Evolutionary conservation across 1,139 yeast species (phyloP).

Genomic region (Geotrichum europaeum): DNA sequence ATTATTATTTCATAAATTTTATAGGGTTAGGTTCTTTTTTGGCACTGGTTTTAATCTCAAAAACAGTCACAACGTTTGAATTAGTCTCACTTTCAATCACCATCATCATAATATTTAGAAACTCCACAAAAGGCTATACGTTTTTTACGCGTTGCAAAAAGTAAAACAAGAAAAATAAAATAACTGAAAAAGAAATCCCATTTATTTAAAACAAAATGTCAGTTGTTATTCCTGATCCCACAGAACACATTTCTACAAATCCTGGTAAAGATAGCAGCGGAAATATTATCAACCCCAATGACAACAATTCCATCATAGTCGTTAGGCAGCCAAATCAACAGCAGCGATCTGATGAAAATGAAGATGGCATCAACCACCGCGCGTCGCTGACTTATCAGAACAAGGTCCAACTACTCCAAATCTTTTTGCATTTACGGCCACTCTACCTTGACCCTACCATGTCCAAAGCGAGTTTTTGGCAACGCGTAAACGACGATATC

Average conservation of each 20-base stretch:
- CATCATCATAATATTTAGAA: not conserved
- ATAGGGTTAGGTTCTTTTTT: too few relatives aligned
- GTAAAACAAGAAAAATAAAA: not conserved
- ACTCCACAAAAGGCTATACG: too few relatives aligned
- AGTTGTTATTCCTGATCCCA: not conserved
- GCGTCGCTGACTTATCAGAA: constrained; percentile 11
- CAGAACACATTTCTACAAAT: not conserved
- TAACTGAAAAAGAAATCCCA: not conserved
- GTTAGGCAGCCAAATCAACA: not conserved
- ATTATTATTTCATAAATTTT: too few relatives aligned
- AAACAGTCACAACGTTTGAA: not conserved
- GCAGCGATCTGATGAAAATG: not conserved
- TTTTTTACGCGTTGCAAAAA: too few relatives aligned
- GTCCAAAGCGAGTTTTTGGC: constrained; percentile 12
- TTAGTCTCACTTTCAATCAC: not conserved
- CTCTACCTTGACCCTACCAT: constrained; percentile 13
- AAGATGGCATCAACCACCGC: constrained; percentile 3
- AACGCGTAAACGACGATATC: constrained; percentile 9
- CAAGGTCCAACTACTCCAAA: constrained; percentile 6
- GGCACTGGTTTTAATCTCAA: not conserved
- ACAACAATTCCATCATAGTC: not conserved
- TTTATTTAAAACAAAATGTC: not conserved
- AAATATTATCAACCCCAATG: not conserved
- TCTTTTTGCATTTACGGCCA: constrained; percentile 6
- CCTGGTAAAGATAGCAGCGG: not conserved